Evolutionary conservation across 306 rosid genomes (phyloP).

Genomic region (Luffa aegyptiaca): DNA sequence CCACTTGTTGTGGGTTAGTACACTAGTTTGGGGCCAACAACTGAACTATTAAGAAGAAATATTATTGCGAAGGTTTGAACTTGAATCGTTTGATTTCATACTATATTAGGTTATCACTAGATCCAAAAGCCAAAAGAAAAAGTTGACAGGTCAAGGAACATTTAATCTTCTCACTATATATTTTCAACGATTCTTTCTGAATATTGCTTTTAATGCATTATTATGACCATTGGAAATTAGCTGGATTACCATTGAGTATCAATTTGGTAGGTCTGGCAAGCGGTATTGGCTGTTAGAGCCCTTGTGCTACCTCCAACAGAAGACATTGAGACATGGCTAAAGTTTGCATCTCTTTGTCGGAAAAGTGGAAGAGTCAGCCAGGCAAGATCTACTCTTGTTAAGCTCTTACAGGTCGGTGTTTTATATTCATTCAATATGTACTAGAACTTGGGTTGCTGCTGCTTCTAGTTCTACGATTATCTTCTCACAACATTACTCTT

Average conservation of each 20-base stretch:
- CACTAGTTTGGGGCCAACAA: not conserved
- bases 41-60: not conserved
- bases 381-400: slow-evolving; percentile 82
- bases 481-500: slow-evolving; percentile 10
- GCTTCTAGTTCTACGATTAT: not conserved
- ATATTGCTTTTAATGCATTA: not conserved
- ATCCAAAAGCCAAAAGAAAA: not conserved
- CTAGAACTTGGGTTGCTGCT: not conserved
- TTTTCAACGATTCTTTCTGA: not conserved
- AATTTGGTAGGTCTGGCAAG: slow-evolving; percentile 81
- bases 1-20: not conserved
- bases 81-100: not conserved
- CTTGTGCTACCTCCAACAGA: slow-evolving; percentile 93
- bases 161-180: not conserved
- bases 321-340: slow-evolving; percentile 88
- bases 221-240: not conserved
- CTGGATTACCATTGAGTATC: not conserved
- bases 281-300: slow-evolving; percentile 64
- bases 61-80: not conserved
- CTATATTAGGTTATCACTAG: not conserved
- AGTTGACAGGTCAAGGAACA: not conserved
- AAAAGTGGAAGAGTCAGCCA: slow-evolving; percentile 75
- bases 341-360: slow-evolving; percentile 85
- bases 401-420: slow-evolving; percentile 80
- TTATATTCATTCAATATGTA: slow-evolving; percentile 8